Percentiles rank a stretch among this genome's conserved stretches.
phyloP scores from a whole-genome alignment of 2,329 filamentous ascomycete genomes.

The Coniochaeta pulveracea region DNA sequence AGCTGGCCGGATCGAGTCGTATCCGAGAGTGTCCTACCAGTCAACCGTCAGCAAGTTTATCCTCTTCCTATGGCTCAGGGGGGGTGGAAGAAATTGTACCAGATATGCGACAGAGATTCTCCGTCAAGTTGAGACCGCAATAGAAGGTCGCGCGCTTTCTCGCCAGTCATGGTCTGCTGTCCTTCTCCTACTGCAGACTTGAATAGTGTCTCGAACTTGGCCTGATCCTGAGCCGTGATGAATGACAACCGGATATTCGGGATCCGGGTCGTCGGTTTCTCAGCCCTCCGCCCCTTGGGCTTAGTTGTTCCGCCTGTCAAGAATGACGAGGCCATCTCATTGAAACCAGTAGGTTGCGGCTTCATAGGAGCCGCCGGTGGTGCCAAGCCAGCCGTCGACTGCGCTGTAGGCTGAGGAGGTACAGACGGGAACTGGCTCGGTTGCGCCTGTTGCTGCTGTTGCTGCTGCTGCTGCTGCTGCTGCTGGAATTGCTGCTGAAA shows the following conservation, averaged over 20 bases:
- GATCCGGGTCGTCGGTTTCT: conserved; percentile 60
- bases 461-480: conserved; percentile 34
- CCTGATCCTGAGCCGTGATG: conserved; percentile 87
- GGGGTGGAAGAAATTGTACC: conserved; percentile 38
- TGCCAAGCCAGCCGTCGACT: conserved; percentile 20
- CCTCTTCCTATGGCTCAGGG: neutral
- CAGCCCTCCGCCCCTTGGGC: conserved; percentile 31
- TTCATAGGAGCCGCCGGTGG: conserved; percentile 49
- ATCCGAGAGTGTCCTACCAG: conserved; percentile 71
- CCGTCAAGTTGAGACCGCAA: conserved; percentile 81
- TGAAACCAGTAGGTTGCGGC: conserved; percentile 55
- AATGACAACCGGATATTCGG: conserved; percentile 92
- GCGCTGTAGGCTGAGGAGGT: conserved; percentile 35
- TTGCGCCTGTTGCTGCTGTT: conserved; percentile 27
- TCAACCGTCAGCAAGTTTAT: conserved; percentile 5
- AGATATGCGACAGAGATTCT: conserved; percentile 82
- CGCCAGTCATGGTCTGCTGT: conserved; percentile 78
- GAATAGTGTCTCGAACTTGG: conserved; percentile 96
- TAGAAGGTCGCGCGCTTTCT: conserved; percentile 83
- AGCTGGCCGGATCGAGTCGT: conserved; percentile 94
- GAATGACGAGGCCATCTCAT: conserved; percentile 56
- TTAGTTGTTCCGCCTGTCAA: conserved; percentile 36
- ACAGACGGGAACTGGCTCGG: conserved; percentile 33
- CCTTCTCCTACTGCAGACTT: conserved; percentile 83
- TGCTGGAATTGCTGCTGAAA: conserved; percentile 47